Evolutionary conservation across 192 early-diverging fungal species (phyloP), one percentile per base, ranked within the genome.

Genomic region (Backusella circina): DNA sequence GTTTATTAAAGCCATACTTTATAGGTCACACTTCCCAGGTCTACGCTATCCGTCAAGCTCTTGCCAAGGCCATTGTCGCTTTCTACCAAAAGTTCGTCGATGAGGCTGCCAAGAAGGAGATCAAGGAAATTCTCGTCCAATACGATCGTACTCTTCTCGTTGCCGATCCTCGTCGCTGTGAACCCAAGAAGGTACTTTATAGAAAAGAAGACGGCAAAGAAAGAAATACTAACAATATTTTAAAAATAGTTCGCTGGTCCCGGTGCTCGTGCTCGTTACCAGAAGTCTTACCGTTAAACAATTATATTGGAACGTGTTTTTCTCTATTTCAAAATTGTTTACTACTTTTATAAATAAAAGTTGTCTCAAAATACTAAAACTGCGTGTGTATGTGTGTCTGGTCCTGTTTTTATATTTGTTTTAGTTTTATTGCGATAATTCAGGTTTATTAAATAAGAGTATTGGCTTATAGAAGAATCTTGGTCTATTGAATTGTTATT

Each of bases 61-160:
- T 99, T 84, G 97, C 98, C 85, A 99, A 99, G 95, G 93, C 95
- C 68, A 93, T 99, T 80, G 98, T 99, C 82, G 97, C 98, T 68
- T 99, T 92, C 91, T 97, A 97, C 93, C 97, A 98, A 85, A 99
- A 99, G 93, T 99, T 88, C 85, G 96, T 99, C 77, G 98, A 99
- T 88, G 98, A 99, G 88, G 97, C 95, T 72, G 93, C 96, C 84
- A 99, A 99, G 95, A 97, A 97, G 90, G 97, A 98, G 90, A 95
- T 99, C 89, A 97, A 96, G 91, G 95, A 97, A 80, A 88, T 92
- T 68, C 88, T 96, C 71, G 86, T 93, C 39, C 77, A 82, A 83
- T 97, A 95, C 90, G 98, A 99, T 91, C 94, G 97, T 88, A 91
- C 95, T 82, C 95, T 99, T 71, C 93, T 99, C 70, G 98, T 99